A percentile compares a stretch with the other conserved stretches of the same genome.
Conservation (phyloP, 2,329 filamentous ascomycete species). For the Macrophomina pseudophaseolina region DNA sequence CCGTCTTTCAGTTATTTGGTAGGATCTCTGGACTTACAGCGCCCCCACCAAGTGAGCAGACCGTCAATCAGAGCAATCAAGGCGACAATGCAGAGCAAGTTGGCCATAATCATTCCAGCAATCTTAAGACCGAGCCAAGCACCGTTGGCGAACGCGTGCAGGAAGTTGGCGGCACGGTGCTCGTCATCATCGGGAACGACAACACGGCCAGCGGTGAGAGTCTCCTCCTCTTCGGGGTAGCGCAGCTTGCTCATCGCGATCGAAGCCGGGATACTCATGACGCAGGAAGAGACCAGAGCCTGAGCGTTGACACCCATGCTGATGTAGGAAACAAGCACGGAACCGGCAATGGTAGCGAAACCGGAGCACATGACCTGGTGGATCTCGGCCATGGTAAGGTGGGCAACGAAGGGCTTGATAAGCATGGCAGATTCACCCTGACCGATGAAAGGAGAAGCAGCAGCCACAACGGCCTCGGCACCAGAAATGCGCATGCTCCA, state of each 20-base stretch:
- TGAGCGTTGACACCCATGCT: constrained; percentile 81
- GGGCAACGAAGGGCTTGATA: constrained; percentile 82
- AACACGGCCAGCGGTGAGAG: constrained; percentile 79
- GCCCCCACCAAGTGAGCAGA: constrained; percentile 82
- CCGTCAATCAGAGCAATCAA: constrained; percentile 76
- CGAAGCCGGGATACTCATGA: constrained; percentile 94
- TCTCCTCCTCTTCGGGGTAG: constrained; percentile 86
- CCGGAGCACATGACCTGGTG: constrained; percentile 94
- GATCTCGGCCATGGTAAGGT: constrained; percentile 84
- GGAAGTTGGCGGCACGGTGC: constrained; percentile 74
- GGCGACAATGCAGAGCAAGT: constrained; percentile 82
- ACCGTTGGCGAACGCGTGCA: constrained; percentile 85
- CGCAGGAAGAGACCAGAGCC: constrained; percentile 86
- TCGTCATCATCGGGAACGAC: constrained; percentile 81
- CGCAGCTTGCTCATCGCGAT: constrained; percentile 88
- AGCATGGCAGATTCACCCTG: constrained; percentile 95
- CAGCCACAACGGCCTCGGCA: constrained; percentile 90
- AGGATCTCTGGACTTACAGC: constrained; percentile 45
- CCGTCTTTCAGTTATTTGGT: constrained; percentile 3
- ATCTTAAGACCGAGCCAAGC: constrained; percentile 88
- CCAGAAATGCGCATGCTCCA: constrained; percentile 87
- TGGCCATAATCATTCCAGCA: constrained; percentile 79
- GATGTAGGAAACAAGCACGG: constrained; percentile 85
- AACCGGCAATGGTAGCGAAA: constrained; percentile 90
- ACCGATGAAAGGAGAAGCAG: constrained; percentile 91